These are phyloP conservation scores for Argentina anserina DNA, from an alignment of 306 rosid genomes.

Conservation along the genomic window DNA sequence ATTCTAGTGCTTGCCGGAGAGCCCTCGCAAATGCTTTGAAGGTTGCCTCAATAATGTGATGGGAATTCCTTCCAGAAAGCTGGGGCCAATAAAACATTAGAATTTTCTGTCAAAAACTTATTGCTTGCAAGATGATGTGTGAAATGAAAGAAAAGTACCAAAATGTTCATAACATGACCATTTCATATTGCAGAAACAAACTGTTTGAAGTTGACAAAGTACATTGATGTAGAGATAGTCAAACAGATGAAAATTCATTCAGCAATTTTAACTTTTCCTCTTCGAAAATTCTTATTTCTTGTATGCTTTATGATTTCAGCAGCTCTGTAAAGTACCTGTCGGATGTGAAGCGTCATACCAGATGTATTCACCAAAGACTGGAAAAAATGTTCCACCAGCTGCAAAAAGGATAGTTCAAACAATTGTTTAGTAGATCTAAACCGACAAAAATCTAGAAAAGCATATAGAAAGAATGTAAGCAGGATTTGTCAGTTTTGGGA, in stretches of 20 bases:
- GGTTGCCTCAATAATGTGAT: conserved; percentile 95
- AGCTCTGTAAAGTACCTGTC: conserved; percentile 58
- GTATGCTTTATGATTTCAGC: neutral
- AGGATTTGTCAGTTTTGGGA: neutral
- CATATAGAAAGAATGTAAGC: neutral
- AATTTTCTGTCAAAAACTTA: conserved; percentile 12
- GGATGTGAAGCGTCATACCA: conserved; percentile 95
- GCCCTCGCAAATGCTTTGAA: conserved; percentile 98
- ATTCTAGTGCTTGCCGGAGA: conserved; percentile 84
- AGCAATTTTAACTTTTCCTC: neutral
- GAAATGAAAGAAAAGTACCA: neutral
- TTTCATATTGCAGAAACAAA: neutral
- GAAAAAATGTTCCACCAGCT: conserved; percentile 98
- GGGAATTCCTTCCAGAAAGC: conserved; percentile 90
- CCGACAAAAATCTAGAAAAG: neutral
- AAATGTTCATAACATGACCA: neutral
- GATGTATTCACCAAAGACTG: conserved; percentile 94
- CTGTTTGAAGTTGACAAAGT: neutral
- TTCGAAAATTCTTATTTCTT: neutral
- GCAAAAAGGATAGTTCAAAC: conserved; percentile 17
- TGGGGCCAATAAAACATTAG: conserved; percentile 34
- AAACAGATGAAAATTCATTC: conserved; percentile 3
- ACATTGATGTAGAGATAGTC: neutral
- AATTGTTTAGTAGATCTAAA: conserved; percentile 3
- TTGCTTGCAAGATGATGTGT: neutral